Percentiles rank a stretch among this genome's conserved stretches.
These are phyloP conservation scores for Cetraspora pellucida DNA, from an alignment of 192 early-diverging fungal species.

Conservation along the genomic window DNA sequence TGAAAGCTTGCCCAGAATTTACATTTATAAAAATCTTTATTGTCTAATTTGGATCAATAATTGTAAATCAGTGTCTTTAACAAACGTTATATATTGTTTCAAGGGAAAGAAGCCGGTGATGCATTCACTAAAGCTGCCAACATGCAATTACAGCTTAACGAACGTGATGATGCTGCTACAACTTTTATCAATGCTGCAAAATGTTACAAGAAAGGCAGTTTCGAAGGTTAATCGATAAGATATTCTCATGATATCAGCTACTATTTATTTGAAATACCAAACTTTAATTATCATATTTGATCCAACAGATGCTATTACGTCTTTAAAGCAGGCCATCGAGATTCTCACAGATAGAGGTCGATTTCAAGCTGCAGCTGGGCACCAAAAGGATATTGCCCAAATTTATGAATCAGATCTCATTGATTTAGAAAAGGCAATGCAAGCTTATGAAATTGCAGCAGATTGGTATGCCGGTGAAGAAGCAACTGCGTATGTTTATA, in stretches of 20 bases:
- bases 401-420: slow-evolving; percentile 86
- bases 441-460: slow-evolving; percentile 87
- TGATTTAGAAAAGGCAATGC: slow-evolving; percentile 77
- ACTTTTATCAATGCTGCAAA: slow-evolving; percentile 89
- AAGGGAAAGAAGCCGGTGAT: slow-evolving; percentile 93
- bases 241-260: neutral
- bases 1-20: neutral
- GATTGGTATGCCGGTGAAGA: slow-evolving; percentile 95
- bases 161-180: slow-evolving; percentile 85
- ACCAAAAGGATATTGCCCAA: slow-evolving; percentile 92
- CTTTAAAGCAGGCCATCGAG: slow-evolving; percentile 76
- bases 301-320: slow-evolving; percentile 65
- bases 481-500: slow-evolving; percentile 73
- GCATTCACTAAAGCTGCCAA: slow-evolving; percentile 86
- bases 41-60: neutral
- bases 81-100: slow-evolving; percentile 10
- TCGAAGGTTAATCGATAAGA: slow-evolving; percentile 56
- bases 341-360: slow-evolving; percentile 84
- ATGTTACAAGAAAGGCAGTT: slow-evolving; percentile 82
- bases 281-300: neutral
- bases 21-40: neutral
- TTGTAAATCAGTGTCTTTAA: no score
- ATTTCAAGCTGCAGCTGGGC: slow-evolving; percentile 88
- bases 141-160: slow-evolving; percentile 71
- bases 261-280: neutral